phyloP scores from a whole-genome alignment of 139 green algal genomes.

The Bryopsis sp. region DNA sequence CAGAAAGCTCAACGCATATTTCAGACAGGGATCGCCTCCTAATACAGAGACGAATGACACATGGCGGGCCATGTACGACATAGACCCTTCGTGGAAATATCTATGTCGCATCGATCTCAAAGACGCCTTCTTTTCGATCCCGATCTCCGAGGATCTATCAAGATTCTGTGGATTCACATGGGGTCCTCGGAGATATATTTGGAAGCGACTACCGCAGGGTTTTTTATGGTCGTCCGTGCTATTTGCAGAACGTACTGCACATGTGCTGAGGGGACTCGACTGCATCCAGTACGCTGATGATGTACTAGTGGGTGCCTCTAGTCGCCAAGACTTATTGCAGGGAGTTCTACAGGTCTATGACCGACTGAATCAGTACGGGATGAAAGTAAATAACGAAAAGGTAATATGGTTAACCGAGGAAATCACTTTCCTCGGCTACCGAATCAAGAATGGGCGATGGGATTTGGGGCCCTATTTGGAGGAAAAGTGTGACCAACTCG shows the following conservation, averaged over 20 bases:
- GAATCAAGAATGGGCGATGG: conserved; percentile 6
- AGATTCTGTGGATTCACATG: conserved; percentile 7
- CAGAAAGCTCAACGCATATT: conserved; percentile 14
- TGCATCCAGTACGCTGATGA: conserved; percentile 13
- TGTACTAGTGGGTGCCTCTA: not conserved
- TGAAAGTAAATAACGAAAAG: conserved; percentile 15
- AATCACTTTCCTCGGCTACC: not conserved
- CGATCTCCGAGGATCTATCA: not conserved
- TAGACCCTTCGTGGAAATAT: conserved; percentile 5
- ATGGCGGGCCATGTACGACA: conserved; percentile 2
- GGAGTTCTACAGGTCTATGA: not conserved
- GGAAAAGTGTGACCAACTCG: not conserved
- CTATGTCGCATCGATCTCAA: conserved; percentile 8
- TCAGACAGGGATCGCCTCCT: not conserved
- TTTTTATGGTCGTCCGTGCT: conserved; percentile 12
- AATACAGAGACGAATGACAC: not conserved
- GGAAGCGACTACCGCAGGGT: conserved; percentile 13
- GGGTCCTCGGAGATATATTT: not conserved
- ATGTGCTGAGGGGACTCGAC: conserved; percentile 12
- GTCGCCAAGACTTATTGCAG: not conserved
- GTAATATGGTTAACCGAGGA: not conserved
- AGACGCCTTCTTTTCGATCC: conserved; percentile 16
- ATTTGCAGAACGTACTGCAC: conserved; percentile 8
- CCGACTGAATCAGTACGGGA: not conserved
- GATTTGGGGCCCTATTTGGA: not conserved